Percentiles rank a stretch among this genome's conserved stretches.
Conservation (phyloP, 257 asterid genomes). For the Petrea volubilis region DNA sequence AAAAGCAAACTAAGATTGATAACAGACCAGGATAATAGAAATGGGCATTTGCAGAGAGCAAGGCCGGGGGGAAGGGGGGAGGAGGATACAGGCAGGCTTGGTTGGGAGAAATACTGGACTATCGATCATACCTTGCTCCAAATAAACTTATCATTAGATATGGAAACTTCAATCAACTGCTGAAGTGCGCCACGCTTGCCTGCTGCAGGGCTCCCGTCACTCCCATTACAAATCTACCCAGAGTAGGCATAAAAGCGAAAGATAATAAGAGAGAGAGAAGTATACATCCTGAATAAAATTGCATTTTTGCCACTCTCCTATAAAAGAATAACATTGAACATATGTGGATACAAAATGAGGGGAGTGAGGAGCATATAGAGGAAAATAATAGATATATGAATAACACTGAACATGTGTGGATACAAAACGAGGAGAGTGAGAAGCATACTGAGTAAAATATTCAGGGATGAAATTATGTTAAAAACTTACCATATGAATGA, state of each 20-base stretch:
- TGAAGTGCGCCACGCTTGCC: constrained; percentile 77
- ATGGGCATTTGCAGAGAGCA: no score
- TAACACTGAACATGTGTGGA: no score
- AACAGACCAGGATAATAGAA: neutral
- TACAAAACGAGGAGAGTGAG: no score
- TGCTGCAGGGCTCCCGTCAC: constrained; percentile 60
- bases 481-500: constrained; percentile 85
- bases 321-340: no score
- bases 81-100: no score
- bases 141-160: constrained; percentile 59
- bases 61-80: no score
- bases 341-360: no score
- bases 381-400: no score
- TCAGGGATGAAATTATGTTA: no score
- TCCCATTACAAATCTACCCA: constrained; percentile 77
- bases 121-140: constrained; percentile 78
- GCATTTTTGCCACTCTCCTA: neutral
- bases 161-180: constrained; percentile 84
- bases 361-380: no score
- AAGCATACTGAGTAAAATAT: no score
- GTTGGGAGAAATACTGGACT: neutral
- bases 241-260: constrained; percentile 13
- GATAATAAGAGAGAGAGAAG: constrained; percentile 15
- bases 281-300: neutral
- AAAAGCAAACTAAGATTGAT: neutral